These are phyloP conservation scores for Verticillium dahliae DNA, from an alignment of 2,329 filamentous ascomycete species.

Conservation along the genomic window DNA sequence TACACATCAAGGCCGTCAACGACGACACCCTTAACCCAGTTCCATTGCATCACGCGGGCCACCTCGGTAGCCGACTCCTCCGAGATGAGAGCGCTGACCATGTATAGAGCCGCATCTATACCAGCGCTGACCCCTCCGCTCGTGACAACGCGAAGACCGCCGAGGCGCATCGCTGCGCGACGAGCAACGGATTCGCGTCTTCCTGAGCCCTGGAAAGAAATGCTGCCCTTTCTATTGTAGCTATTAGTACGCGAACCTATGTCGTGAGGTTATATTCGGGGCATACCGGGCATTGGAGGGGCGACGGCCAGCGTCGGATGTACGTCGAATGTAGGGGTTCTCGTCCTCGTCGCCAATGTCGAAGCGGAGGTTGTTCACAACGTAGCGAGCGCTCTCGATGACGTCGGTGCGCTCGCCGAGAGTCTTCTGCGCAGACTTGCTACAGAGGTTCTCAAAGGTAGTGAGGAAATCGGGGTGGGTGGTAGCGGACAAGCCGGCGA, in stretches of 20 bases:
- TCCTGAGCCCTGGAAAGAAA: conserved; percentile 69
- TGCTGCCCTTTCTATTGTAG: conserved; percentile 67
- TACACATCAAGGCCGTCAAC: conserved; percentile 82
- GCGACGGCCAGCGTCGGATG: conserved; percentile 58
- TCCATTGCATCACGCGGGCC: conserved; percentile 70
- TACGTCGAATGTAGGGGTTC: conserved; percentile 76
- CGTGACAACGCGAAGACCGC: conserved; percentile 68
- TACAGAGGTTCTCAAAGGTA: conserved; percentile 75
- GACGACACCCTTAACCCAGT: conserved; percentile 79
- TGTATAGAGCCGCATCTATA: conserved; percentile 76
- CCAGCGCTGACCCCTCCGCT: conserved; percentile 72
- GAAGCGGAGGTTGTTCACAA: conserved; percentile 87
- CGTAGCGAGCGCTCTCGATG: conserved; percentile 73
- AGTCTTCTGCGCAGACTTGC: conserved; percentile 63
- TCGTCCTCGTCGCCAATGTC: conserved; percentile 76
- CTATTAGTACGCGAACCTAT: conserved; percentile 1
- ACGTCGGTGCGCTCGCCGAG: conserved; percentile 74
- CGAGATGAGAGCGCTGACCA: conserved; percentile 76
- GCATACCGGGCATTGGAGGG: conserved; percentile 55
- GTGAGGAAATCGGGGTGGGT: conserved; percentile 78
- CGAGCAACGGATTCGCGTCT: conserved; percentile 76
- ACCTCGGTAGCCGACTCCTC: conserved; percentile 71
- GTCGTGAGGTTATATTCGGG: not conserved
- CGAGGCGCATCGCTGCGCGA: conserved; percentile 68
- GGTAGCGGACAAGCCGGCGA: conserved; percentile 73